Base-by-base conservation (phyloP, 2,329 filamentous ascomycete genomes). In the Claviceps cyperi region DNA sequence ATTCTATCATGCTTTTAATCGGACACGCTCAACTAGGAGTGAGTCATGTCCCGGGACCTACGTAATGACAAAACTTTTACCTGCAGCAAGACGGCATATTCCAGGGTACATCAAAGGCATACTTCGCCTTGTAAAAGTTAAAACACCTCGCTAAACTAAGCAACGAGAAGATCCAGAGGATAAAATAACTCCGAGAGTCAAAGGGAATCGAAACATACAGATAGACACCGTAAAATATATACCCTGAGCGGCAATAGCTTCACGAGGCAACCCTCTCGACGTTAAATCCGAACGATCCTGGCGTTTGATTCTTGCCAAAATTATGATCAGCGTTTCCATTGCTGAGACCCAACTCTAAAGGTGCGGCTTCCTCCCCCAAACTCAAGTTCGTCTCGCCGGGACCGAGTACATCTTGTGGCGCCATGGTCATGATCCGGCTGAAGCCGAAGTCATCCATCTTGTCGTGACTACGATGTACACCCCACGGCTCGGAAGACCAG, bases 401-500 rank as follows among this genome's bases (percentile, higher is more conserved):
- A 58, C 75, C 78, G 17, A 76, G 64, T 37, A 76, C 74, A 52
- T 74, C 77, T 55, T 76, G 75, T 9, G 75, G 68, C 24, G 70
- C 65, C 1, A 64, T 66, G 0, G 67, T 64, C 35, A 22, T 24
- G 48, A 65, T 67, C 21, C 63, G 62, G 5, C 60, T 65, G 51
- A 74, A 67, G 5, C 60, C 65, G 51, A 74, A 67, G n/a, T 77
- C 74, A 3, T 66, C 68, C 11, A 78, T 65, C 54, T 68, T 74
- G 58, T 77, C 73, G 57, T 77, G n/a, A 39, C 22, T 75, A 13
- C 66, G 65, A 17, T 68, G 65, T 40, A 78, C 61, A 48, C 78
- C 75, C 73, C 77, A 81, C 2, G 73, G 67, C 52, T 80, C 76
- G 0, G 76, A 74, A 1, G 76, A 75, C 78, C 77, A 81, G 48